Percentiles rank a stretch among this genome's conserved stretches.
These are phyloP conservation scores for Colletotrichum higginsianum DNA, from an alignment of 2,329 filamentous ascomycete genomes.

Conservation along the genomic window DNA sequence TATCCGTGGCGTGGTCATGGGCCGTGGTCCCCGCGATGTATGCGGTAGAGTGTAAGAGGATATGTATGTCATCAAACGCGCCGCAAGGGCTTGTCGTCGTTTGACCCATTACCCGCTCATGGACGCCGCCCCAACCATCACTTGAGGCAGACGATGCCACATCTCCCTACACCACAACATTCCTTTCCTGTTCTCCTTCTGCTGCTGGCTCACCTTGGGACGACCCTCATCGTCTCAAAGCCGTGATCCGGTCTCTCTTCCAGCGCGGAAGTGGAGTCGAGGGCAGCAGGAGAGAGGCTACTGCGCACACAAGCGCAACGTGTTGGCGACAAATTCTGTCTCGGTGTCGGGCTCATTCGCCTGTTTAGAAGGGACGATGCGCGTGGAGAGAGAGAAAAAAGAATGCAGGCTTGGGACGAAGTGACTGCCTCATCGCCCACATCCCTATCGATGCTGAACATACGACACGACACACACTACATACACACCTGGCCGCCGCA, in stretches of 20 bases:
- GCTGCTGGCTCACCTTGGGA: slow-evolving; percentile 16
- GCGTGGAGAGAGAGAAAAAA: neutral
- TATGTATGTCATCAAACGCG: slow-evolving; percentile 33
- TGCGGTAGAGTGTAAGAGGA: slow-evolving; percentile 5
- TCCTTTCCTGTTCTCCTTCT: neutral
- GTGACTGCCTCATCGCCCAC: neutral
- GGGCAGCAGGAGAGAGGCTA: neutral
- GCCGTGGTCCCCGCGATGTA: neutral
- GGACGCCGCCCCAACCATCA: slow-evolving; percentile 13
- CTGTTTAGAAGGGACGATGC: slow-evolving; percentile 17
- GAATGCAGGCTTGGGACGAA: slow-evolving; percentile 1
- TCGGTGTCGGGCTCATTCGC: slow-evolving; percentile 25
- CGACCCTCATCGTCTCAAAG: slow-evolving; percentile 33
- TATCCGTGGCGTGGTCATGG: slow-evolving; percentile 18
- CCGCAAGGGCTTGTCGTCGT: slow-evolving; percentile 17
- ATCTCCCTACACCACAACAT: neutral
- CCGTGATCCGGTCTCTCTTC: slow-evolving; percentile 26
- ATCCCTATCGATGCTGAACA: neutral
- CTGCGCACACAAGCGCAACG: slow-evolving; percentile 32
- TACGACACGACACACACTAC: too few relatives aligned
- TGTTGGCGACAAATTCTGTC: slow-evolving; percentile 31
- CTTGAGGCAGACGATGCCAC: slow-evolving; percentile 22
- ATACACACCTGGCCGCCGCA: neutral
- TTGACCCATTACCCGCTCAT: slow-evolving; percentile 25
- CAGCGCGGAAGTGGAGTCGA: neutral